Evolutionary conservation across 805 yeast species (phyloP), one percentile per base, ranked within the genome.

Genomic region (Tetrapisispora fleetii): DNA sequence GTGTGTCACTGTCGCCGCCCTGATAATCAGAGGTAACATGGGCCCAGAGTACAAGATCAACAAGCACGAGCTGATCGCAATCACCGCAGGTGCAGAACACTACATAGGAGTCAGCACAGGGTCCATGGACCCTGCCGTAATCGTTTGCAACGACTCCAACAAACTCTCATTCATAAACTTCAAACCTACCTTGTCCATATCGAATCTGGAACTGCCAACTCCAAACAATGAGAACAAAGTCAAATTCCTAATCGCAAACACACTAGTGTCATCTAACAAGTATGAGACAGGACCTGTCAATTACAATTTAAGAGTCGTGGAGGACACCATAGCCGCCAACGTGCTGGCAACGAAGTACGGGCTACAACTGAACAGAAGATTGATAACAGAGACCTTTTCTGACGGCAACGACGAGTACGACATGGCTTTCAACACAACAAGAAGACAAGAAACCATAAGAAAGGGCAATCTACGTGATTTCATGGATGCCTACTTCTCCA

Each of bases 41-140:
- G 63, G 72, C 22, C 48, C 55, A 2, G 49, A 49, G 37, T 60
- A 53, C 45, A 50, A 57, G 10, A 64, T 81, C 37, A 52, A 76
- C 48, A 79, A 80, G 57, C 60, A 71, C 16, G 80, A 73, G 49
- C 68, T 83, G 50, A 79, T 83, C 18, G 64, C 67, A 47, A 77
- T 82, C 46, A 80, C 88, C 6, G 80, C 79, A 39, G 78, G 76
- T 5, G 77, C 81, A 37, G 89, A 83, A 59, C 85, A 81, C 64
- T 78, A 78, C 47, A 79, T 83, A 36, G 89, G 89, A 35, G 84
- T 83, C 46, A 82, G 80, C 60, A 79, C 82, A 35, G 90, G 89
- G n/a, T 88, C 89, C 37, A 77, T 83, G 84, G 89, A 83, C 60
- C 89, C 83, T 65, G 75, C 83, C 44, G 89, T 88, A 3, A 77